phyloP scores from a whole-genome alignment of 2,329 filamentous ascomycete genomes.

The Trichophyton simii region DNA sequence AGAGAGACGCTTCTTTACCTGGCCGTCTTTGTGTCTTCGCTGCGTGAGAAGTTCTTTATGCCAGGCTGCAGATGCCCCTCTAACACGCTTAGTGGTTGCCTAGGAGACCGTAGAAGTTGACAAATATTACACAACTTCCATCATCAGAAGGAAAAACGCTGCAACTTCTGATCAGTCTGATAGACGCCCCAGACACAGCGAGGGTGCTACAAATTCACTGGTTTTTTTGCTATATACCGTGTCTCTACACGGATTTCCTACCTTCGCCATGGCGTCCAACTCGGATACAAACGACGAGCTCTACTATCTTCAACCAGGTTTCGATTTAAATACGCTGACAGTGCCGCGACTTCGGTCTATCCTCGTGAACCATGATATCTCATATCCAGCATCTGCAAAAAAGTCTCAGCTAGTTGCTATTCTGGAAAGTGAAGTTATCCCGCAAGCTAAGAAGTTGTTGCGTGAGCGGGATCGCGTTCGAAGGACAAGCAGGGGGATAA shows the following conservation, averaged over 20 bases:
- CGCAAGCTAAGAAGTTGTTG: constrained; percentile 65
- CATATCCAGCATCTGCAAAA: constrained; percentile 80
- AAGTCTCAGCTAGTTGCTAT: constrained; percentile 78
- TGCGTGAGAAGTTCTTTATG: neutral
- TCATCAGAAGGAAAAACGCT: neutral
- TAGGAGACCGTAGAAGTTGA: constrained; percentile 22
- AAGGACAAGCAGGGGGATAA: constrained; percentile 77
- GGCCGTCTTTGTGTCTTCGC: neutral
- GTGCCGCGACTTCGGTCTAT: constrained; percentile 83
- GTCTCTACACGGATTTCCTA: neutral
- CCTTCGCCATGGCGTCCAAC: constrained; percentile 19
- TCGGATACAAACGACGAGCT: constrained; percentile 40
- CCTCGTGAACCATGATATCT: constrained; percentile 73
- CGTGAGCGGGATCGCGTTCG: constrained; percentile 64
- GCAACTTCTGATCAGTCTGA: neutral
- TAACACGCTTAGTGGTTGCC: constrained; percentile 21
- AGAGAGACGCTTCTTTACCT: neutral
- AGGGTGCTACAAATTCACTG: too few species aligned
- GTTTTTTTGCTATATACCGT: neutral
- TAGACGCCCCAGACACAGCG: neutral
- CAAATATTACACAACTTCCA: neutral
- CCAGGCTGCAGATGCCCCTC: neutral
- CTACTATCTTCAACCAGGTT: constrained; percentile 76
- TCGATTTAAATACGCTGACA: constrained; percentile 72
- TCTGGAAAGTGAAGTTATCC: constrained; percentile 65